Evolutionary conservation across 108 stramenopile genomes (phyloP), one percentile per base, ranked within the genome.

Genomic region (Skeletonema menzelii): DNA sequence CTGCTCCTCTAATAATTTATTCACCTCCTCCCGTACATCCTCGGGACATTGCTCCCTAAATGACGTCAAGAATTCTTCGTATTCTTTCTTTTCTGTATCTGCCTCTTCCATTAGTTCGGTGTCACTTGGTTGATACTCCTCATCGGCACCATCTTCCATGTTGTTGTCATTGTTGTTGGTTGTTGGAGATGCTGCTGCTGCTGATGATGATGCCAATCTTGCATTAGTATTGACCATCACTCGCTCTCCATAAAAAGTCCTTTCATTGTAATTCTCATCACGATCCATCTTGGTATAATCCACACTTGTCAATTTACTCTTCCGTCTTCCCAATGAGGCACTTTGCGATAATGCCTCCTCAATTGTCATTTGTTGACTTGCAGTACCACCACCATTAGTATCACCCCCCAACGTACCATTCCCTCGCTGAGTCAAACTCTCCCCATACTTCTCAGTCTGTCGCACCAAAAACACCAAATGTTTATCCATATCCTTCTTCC

Each of bases 381-480:
- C 53, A 57, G 13, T 61, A 22, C 59, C 68, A 42, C 63, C 81
- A 30, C 68, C 80, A 32, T 60, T 58, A 5, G 24, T 22, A 47
- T 55, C 63, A 46, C 32, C 20, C n/a, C n/a, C n/a, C n/a, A n/a
- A n/a, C n/a, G n/a, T n/a, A 56, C 34, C 47, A 58, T 22, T 53
- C 17, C 63, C 65, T 27, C 22, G 30, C 24, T 47, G 46, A 1
- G 44, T 31, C 44, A 91, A 63, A 1, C 67, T 69, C 63, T 90
- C 83, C 0, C 88, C 90, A 67, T 95, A 97, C 61, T 79, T 67
- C 69, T 97, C 94, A 27, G 96, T 95, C 79, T 92, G 87, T 69
- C 82, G 68, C 30, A 96, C 92, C 65, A 96, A 71, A 19, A 64
- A 68, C 4, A 93, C 91, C 62, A 97, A 73, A 28, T 93, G 89